Percentiles rank a stretch among this genome's conserved stretches.
phyloP scores from a whole-genome alignment of 768 basidiomycete genomes.

The Gloeopeniophorella convolvens region DNA sequence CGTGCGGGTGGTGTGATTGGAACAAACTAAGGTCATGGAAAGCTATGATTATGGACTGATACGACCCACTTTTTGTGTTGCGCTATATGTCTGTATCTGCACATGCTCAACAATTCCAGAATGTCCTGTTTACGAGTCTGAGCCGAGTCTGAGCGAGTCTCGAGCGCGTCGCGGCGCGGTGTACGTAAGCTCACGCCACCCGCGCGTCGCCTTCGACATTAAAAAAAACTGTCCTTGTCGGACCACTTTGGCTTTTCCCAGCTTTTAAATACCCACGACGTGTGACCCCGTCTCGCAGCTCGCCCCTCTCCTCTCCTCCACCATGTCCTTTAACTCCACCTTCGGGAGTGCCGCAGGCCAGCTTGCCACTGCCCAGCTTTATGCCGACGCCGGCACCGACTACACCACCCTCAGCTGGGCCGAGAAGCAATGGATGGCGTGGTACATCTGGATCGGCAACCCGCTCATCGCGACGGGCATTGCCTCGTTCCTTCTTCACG shows the following conservation, averaged over 20 bases:
- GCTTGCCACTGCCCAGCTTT: slow-evolving; percentile 37
- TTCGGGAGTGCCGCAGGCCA: slow-evolving; percentile 4
- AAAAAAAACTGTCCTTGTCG: too few relatives aligned
- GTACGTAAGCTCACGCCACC: neutral
- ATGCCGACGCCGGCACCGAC: slow-evolving; percentile 50
- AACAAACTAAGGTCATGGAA: neutral
- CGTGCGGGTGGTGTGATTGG: too few relatives aligned
- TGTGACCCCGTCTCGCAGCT: too few relatives aligned
- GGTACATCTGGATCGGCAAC: slow-evolving; percentile 85
- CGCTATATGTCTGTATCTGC: slow-evolving; percentile 15
- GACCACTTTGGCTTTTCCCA: slow-evolving; percentile 7
- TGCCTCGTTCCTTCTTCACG: slow-evolving; percentile 88
- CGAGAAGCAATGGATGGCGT: slow-evolving; percentile 77
- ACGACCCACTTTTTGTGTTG: slow-evolving; percentile 11
- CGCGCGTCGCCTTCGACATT: too few relatives aligned
- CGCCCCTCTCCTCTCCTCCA: neutral
- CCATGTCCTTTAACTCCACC: slow-evolving; percentile 21
- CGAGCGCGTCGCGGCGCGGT: neutral
- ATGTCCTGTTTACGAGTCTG: neutral
- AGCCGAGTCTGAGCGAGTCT: too few relatives aligned
- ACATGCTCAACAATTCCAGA: slow-evolving; percentile 8
- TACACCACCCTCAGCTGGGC: slow-evolving; percentile 56
- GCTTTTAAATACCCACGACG: neutral
- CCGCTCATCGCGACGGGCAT: slow-evolving; percentile 90
- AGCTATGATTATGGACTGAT: slow-evolving; percentile 12